Evolutionary conservation across 31 red algal species (phyloP), one percentile per base, ranked within the genome.

Genomic region (Bonnemaisonia californica): DNA sequence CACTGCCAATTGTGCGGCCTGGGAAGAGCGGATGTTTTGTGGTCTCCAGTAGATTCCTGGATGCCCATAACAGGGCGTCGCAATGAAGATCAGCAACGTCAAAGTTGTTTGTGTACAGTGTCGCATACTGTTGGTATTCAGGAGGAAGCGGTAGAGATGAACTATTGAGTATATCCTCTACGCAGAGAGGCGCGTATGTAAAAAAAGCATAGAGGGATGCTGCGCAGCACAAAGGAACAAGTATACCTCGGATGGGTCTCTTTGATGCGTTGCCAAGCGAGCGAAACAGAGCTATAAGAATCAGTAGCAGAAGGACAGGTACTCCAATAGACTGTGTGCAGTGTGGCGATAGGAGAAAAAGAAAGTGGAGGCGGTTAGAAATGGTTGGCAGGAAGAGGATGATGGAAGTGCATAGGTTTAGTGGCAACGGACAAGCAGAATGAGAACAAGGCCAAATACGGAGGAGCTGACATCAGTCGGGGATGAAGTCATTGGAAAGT

Each of bases 11-110:
- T 12, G 23, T 16, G 40, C 60, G 33, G 19, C 37, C 21, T 34
- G 23, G 3, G 38, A 22, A 48, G 22, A 81, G 38, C n/a, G 74
- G 74, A 36, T 78, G 74, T 37, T 57, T 78, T 35, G 4, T 28
- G n/a, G 54, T 78, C 3, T 13, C 16, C 26, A 57, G 32, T n/a
- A 59, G 32, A 34, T 81, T 62, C 16, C 77, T 27, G 18, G 27
- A 29, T 28, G 51, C 28, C 77, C 77, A 81, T 38, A 81, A 42
- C 21, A 81, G 22, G 5, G 60, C 54, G 40, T 81, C 77, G 31
- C 37, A 81, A 54, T 81, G 77, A 5, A 81, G 22, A 54, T 81
- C 77, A 31, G 77, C 77, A 55, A 81, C 61, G 21, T 47, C 19
- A 28, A 67, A 81, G n/a, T 5, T 31, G 19, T 61, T 13, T 78